These are phyloP conservation scores for Penicillium canariense DNA, from an alignment of 495 filamentous ascomycete species.

Conservation along the genomic window DNA sequence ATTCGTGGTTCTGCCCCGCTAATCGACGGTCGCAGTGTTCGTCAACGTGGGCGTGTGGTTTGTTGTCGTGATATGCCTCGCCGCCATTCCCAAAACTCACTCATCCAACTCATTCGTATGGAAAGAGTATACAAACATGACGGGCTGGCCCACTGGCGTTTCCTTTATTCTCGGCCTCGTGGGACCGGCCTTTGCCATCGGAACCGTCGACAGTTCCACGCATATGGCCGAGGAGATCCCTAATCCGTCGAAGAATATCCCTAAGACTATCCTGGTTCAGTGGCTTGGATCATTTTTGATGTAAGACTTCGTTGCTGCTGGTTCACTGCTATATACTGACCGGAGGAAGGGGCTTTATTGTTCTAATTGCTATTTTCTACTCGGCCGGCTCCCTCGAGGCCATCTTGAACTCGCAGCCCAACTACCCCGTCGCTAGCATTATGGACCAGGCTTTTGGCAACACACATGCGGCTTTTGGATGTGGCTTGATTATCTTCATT, in stretches of 20 bases:
- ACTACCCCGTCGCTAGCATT: conserved; percentile 10
- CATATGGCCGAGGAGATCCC: conserved; percentile 62
- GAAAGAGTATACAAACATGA: conserved; percentile 40
- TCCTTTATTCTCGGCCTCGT: conserved; percentile 62
- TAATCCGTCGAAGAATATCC: conserved; percentile 59
- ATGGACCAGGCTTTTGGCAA: conserved; percentile 4
- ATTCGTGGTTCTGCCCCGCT: background rate
- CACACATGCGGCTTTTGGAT: conserved; percentile 2
- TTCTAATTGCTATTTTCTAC: conserved; percentile 27
- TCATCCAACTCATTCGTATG: conserved; percentile 10
- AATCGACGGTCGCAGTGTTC: background rate
- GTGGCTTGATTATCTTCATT: conserved; percentile 35
- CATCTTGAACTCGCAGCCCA: conserved; percentile 4
- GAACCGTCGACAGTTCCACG: conserved; percentile 49
- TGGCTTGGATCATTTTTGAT: conserved; percentile 19
- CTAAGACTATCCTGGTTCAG: conserved; percentile 50
- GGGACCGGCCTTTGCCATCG: conserved; percentile 63
- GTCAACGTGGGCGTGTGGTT: conserved; percentile 11
- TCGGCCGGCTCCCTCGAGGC: conserved; percentile 5
- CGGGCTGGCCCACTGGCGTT: conserved; percentile 57
- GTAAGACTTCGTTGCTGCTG: background rate
- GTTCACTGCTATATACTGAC: background rate
- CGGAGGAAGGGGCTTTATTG: conserved; percentile 43
- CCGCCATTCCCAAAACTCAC: conserved; percentile 5
- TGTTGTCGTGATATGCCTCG: conserved; percentile 3